A percentile compares a stretch with the other conserved stretches of the same genome.
Evolutionary conservation across 768 basidiomycete genomes (phyloP).

Genomic region (Aureoboletus auriporus): DNA sequence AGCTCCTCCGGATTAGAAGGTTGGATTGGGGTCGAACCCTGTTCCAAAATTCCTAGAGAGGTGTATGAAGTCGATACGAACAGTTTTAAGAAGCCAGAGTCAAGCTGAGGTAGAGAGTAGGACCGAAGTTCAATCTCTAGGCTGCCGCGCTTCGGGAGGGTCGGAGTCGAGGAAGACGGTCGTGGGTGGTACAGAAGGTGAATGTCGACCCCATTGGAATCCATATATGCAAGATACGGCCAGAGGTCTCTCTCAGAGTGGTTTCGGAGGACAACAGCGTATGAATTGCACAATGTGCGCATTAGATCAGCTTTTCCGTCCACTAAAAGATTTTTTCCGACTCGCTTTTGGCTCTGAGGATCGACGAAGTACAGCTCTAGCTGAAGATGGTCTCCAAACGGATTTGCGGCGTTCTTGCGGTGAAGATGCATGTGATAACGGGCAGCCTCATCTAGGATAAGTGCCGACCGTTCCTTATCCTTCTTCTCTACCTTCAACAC

Average conservation of each 20-base stretch:
- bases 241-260: slow-evolving; percentile 50
- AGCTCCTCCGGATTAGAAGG: slow-evolving; percentile 9
- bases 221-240: slow-evolving; percentile 63
- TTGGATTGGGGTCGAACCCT: slow-evolving; percentile 29
- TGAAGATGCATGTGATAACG: slow-evolving; percentile 57
- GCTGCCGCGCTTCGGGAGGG: slow-evolving; percentile 38
- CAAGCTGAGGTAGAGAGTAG: slow-evolving; percentile 40
- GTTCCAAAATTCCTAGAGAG: slow-evolving; percentile 47
- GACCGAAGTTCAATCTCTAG: slow-evolving; percentile 39
- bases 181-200: slow-evolving; percentile 54
- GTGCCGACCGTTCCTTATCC: slow-evolving; percentile 31
- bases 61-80: slow-evolving; percentile 52
- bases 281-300: slow-evolving; percentile 40
- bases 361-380: slow-evolving; percentile 54
- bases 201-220: slow-evolving; percentile 50
- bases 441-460: slow-evolving; percentile 53
- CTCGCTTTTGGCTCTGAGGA: slow-evolving; percentile 38
- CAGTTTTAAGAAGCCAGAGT: slow-evolving; percentile 53
- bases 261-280: slow-evolving; percentile 48
- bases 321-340: slow-evolving; percentile 44
- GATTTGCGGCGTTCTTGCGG: slow-evolving; percentile 44
- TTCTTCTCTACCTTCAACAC: slow-evolving; percentile 36
- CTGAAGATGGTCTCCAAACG: slow-evolving; percentile 43
- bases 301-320: slow-evolving; percentile 46
- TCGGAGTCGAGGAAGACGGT: slow-evolving; percentile 33